Conservation (phyloP, 495 filamentous ascomycete species). For the Penicillium maclennaniae region DNA sequence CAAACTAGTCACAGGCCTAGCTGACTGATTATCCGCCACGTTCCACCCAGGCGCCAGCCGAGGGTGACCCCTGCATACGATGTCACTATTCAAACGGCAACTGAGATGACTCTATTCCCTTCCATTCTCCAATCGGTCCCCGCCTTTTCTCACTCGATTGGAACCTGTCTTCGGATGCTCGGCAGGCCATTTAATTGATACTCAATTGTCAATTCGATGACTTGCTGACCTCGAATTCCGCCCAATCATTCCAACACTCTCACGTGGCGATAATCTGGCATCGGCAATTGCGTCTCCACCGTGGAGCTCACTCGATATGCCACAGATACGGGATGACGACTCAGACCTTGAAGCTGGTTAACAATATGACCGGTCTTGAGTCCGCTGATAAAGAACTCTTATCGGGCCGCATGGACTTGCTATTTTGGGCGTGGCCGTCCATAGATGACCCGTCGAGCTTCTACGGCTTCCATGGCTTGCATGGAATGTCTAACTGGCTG, state of each 20-base stretch:
- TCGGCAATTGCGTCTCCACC: background rate
- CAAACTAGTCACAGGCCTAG: background rate
- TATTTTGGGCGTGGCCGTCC: slow-evolving; percentile 15
- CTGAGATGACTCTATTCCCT: slow-evolving; percentile 11
- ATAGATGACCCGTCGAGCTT: slow-evolving; percentile 9
- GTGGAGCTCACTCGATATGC: background rate
- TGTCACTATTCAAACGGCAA: background rate
- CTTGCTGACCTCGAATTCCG: background rate
- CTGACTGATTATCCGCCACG: background rate
- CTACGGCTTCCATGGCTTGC: background rate
- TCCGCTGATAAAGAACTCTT: slow-evolving; percentile 14
- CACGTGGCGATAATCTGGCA: slow-evolving; percentile 1
- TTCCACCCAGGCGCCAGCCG: background rate
- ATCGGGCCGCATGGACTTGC: slow-evolving; percentile 23
- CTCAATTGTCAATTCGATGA: background rate
- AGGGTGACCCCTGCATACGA: slow-evolving; percentile 2
- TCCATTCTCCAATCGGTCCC: background rate
- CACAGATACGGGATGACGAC: background rate
- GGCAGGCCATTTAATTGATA: background rate
- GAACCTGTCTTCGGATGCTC: background rate
- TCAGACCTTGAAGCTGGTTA: background rate
- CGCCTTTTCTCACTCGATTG: too few species aligned
- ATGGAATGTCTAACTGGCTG: slow-evolving; percentile 1
- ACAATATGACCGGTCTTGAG: slow-evolving; percentile 2
- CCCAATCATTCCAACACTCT: background rate